A percentile compares a stretch with the other conserved stretches of the same genome.
Conservation (phyloP, 1,284 basidiomycete species). For the Malassezia restricta region DNA sequence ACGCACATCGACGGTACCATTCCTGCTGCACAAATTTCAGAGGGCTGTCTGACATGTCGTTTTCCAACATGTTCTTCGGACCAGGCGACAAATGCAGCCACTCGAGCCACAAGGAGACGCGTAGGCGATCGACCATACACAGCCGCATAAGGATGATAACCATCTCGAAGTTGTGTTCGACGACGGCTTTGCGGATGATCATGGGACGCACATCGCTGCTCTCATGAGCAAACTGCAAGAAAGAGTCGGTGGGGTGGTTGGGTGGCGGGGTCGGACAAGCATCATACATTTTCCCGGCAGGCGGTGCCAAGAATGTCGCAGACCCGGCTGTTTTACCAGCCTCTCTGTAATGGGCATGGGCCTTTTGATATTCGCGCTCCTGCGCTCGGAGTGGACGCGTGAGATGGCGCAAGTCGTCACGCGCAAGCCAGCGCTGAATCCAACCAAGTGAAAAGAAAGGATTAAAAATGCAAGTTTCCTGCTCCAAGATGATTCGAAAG, state of each 20-base stretch:
- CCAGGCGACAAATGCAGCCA: slow-evolving; percentile 27
- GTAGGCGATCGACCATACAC: slow-evolving; percentile 36
- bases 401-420: slow-evolving; percentile 31
- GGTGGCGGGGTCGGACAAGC: not conserved
- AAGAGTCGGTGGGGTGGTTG: not conserved
- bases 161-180: slow-evolving; percentile 36
- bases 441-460: slow-evolving; percentile 38
- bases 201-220: slow-evolving; percentile 5
- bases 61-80: not conserved
- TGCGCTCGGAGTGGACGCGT: slow-evolving; percentile 22
- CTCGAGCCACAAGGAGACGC: slow-evolving; percentile 34
- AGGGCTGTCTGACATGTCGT: not conserved
- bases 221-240: not conserved
- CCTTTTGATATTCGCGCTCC: slow-evolving; percentile 23
- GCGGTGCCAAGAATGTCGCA: not conserved
- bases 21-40: slow-evolving; percentile 11
- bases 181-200: slow-evolving; percentile 30
- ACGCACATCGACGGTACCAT: not conserved
- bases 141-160: slow-evolving; percentile 28
- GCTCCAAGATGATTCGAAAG: not conserved
- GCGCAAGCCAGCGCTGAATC: slow-evolving; percentile 27
- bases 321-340: not conserved
- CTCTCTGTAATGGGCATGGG: not conserved
- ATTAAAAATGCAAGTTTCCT: slow-evolving; percentile 31
- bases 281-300: no score